Base-by-base conservation (phyloP, 345 rosid species). In the Rhodamnia argentea region DNA sequence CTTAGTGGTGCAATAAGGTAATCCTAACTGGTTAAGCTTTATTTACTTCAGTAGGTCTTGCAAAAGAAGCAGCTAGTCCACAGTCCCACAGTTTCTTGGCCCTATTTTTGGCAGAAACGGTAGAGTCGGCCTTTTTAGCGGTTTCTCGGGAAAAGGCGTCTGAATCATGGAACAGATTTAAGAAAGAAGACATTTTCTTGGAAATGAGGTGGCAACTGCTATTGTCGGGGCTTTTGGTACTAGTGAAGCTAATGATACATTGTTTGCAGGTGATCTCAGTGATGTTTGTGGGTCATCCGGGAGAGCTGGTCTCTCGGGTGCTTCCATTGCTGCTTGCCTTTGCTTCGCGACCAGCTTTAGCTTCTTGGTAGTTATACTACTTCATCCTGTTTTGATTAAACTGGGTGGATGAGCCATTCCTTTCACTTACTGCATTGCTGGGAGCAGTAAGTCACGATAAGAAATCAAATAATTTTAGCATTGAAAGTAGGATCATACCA, bases 341-440 rank as follows among this genome's bases (percentile, higher is more conserved):
- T 9, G 89, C 91, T 88, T 90, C 89, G 93, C 92, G 50, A 89
- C 93, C 13, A 90, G 93, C 32, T 93, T 93, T 88, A 84, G 88
- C 82, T 88, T 93, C 59, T 74, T 91, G 88, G 93, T 92, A 64
- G 52, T 82, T 24, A 10, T 10, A 62, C 27, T 37, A 7, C 40
- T 62, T 29, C 42, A 27, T 62, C 75, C 42, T 14, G 1, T 1
- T 29, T 29, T 62, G 29, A 15, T 62, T 32, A 52, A 14, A 52
- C 54, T 5, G 2, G 18, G 18, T 52, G 18, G 18, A 52, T 29
- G 15, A 62, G 29, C 22, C 11, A 7, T 15, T 29, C 18, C 29
- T 14, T 16, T 62, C 75, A 27, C 40, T 32, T 11, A 62, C 32
- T 27, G 75, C 75, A 2, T 27, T 27, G 32, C 70, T 13, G 51